phyloP scores from a whole-genome alignment of 2,329 filamentous ascomycete species.

The Neocucurbitaria cava region DNA sequence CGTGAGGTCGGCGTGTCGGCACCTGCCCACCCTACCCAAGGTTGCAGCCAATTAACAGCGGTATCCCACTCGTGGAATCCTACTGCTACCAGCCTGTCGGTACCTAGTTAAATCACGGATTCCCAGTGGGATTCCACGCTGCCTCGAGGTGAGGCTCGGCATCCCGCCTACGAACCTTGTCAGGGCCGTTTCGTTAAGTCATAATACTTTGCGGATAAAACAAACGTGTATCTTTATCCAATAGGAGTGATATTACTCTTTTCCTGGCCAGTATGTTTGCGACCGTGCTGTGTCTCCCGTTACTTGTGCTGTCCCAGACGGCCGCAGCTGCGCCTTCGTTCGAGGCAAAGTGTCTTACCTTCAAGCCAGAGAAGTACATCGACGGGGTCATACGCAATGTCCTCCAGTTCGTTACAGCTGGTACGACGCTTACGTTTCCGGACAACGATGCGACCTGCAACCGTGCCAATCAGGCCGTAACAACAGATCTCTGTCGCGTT shows the following conservation, averaged over 20 bases:
- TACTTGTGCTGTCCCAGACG: slow-evolving; percentile 4
- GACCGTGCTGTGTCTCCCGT: not conserved
- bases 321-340: slow-evolving; percentile 8
- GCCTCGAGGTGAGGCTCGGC: no score
- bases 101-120: no score
- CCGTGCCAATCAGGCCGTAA: slow-evolving; percentile 43
- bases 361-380: slow-evolving; percentile 24
- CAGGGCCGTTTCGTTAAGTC: not conserved
- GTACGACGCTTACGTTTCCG: slow-evolving; percentile 48
- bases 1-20: no score
- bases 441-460: slow-evolving; percentile 49
- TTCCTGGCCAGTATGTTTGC: slow-evolving; percentile 6
- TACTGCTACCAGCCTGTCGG: no score
- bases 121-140: no score
- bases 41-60: no score
- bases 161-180: not conserved
- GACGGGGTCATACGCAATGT: slow-evolving; percentile 24
- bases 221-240: not conserved
- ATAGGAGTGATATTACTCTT: not conserved
- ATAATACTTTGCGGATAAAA: not conserved
- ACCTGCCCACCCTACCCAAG: no score
- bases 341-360: slow-evolving; percentile 25
- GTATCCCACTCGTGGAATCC: no score
- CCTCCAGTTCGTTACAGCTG: slow-evolving; percentile 43
- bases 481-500: slow-evolving; percentile 52